Conservation (phyloP, 257 asterid genomes). For the Plantago elongata region DNA sequence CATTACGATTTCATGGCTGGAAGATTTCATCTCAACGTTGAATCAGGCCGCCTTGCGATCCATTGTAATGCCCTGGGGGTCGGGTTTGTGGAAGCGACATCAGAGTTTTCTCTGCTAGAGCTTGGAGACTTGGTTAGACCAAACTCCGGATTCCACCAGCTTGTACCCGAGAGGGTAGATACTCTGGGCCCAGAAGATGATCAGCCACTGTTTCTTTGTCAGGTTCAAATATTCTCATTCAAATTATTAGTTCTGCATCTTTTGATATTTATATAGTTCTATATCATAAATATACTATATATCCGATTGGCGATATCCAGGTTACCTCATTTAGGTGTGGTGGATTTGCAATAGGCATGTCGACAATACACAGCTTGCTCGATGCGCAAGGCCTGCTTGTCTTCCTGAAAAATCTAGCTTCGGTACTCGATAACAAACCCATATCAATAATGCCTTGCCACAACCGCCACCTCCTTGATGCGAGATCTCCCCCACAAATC, state of each 20-base stretch:
- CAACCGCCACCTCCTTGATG: conserved; percentile 36
- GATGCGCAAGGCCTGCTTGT: conserved; percentile 50
- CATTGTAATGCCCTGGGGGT: conserved; percentile 45
- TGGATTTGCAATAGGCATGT: conserved; percentile 49
- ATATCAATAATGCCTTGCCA: conserved; percentile 30
- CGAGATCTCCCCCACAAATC: conserved; percentile 44
- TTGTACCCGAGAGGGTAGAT: conserved; percentile 26
- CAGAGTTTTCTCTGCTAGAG: conserved; percentile 32
- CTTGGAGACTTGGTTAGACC: conserved; percentile 40
- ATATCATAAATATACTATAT: too few relatives aligned
- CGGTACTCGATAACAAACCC: conserved; percentile 43
- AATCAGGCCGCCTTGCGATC: conserved; percentile 33
- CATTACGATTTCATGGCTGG: conserved; percentile 48
- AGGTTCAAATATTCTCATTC: too few relatives aligned
- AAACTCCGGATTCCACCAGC: conserved; percentile 42
- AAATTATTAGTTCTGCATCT: too few relatives aligned
- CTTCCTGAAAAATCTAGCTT: conserved; percentile 51
- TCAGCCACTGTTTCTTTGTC: conserved; percentile 47
- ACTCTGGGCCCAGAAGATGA: conserved; percentile 26
- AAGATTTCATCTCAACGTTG: conserved; percentile 23
- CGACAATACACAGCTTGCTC: conserved; percentile 40
- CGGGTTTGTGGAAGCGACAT: conserved; percentile 42
- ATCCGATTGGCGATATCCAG: conserved; percentile 11
- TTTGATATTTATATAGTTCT: too few relatives aligned
- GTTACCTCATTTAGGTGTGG: conserved; percentile 73